These are phyloP conservation scores for Kregervanrija fluxuum DNA, from an alignment of 805 yeast species.

Conservation along the genomic window DNA sequence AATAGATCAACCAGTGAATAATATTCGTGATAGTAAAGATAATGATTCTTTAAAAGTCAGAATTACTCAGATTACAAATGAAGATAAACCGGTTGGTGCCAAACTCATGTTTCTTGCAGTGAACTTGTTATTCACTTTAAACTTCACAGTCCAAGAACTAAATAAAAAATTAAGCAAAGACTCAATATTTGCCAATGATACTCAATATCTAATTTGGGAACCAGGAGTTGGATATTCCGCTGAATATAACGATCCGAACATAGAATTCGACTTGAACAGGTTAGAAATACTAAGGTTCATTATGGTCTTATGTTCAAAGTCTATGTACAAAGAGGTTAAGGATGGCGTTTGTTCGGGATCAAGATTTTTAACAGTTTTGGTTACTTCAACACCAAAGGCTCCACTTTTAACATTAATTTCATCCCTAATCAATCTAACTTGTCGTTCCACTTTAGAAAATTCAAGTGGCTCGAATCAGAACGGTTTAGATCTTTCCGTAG, in stretches of 20 bases:
- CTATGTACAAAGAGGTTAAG: conserved; percentile 44
- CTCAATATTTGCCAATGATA: conserved; percentile 16
- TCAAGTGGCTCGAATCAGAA: conserved; percentile 16
- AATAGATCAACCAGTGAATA: not conserved
- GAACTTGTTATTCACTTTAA: conserved; percentile 45
- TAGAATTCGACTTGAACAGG: conserved; percentile 53
- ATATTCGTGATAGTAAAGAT: not conserved
- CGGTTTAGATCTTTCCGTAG: conserved; percentile 32
- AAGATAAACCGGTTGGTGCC: conserved; percentile 29
- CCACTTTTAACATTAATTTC: conserved; percentile 49
- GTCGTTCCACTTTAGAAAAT: conserved; percentile 39
- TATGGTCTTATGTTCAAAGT: conserved; percentile 51
- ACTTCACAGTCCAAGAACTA: conserved; percentile 41
- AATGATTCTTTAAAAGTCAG: not conserved
- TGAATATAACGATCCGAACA: conserved; percentile 24
- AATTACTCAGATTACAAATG: not conserved
- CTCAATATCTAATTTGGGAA: conserved; percentile 59
- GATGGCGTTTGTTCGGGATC: conserved; percentile 47
- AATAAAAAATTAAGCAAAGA: conserved; percentile 1
- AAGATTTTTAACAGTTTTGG: conserved; percentile 50
- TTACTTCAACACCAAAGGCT: conserved; percentile 40
- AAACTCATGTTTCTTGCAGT: conserved; percentile 32
- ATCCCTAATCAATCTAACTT: conserved; percentile 59
- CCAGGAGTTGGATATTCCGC: conserved; percentile 58
- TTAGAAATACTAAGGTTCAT: conserved; percentile 60